Evolutionary conservation across 352 stramenopile species (phyloP), one percentile per base, ranked within the genome.

Genomic region (Elongisporangium undulatum): DNA sequence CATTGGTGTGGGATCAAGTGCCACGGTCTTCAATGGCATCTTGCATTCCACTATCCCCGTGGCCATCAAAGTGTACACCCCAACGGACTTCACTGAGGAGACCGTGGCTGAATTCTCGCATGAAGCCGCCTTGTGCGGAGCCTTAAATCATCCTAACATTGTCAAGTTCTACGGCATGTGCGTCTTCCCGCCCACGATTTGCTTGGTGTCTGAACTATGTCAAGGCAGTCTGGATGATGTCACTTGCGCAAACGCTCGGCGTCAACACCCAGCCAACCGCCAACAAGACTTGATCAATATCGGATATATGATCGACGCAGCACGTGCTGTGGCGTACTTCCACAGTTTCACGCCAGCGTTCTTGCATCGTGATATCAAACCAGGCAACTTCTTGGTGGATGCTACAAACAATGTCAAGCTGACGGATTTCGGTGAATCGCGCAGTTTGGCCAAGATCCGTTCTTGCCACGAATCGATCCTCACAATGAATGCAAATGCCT

Each of bases 371-470:
- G 83, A 92, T 50, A 92, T 92, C 51, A 87, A 89, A 24, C 80
- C 80, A 3, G 67, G 75, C 0, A 97, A 95, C 59, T 95, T 96
- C 55, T 75, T 95, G 13, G 75, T 96, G 3, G 71, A 86, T n/a
- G 59, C 65, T 0, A 69, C 74, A 21, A 68, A 71, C 56, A 75
- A 67, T 15, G 76, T 88, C 16, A 95, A 95, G 56, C 75, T 94
- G 15, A 82, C 75, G 22, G 83, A 95, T 63, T 94, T 95, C 61
- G 87, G 87, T 2, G 79, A 90, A 17, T 85, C 75, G 17, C 64
- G 75, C 4, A 72, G 58, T 82, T 65, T 53, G n/a, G 67, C 67
- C 19, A 73, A 56, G 69, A 50, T 71, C 15, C 71, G 74, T 49
- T 68, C 71, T 15, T 39, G 64, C 9, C 63, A 63, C 21, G 59